phyloP scores from a whole-genome alignment of 2,329 filamentous ascomycete species.

The Cercospora brassicicola region DNA sequence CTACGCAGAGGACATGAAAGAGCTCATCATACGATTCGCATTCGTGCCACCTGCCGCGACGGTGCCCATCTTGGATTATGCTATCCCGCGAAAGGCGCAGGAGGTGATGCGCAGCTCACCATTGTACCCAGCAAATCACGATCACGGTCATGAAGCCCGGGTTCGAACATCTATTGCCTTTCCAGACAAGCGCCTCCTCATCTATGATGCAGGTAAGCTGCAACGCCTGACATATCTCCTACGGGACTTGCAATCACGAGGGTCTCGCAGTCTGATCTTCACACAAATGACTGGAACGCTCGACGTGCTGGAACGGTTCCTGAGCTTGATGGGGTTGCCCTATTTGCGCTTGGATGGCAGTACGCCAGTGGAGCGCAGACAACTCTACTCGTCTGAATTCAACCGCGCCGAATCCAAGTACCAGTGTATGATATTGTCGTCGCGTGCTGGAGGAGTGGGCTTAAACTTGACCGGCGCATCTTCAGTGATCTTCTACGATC shows the following conservation, averaged over 20 bases:
- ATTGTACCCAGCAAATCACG: conserved; percentile 53
- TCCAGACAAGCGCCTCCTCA: conserved; percentile 90
- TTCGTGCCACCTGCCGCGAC: conserved; percentile 90
- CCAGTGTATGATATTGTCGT: conserved; percentile 91
- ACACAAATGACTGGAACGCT: conserved; percentile 99
- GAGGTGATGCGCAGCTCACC: conserved; percentile 29
- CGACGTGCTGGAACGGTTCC: conserved; percentile 94
- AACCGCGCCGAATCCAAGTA: conserved; percentile 85
- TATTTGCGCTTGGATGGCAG: conserved; percentile 96
- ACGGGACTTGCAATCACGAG: conserved; percentile 80
- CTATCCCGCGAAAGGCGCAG: conserved; percentile 30
- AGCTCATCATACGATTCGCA: conserved; percentile 79
- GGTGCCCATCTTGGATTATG: conserved; percentile 50
- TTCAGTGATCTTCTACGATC: conserved; percentile 97
- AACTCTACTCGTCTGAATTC: conserved; percentile 93
- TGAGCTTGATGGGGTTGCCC: conserved; percentile 96
- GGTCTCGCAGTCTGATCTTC: conserved; percentile 94
- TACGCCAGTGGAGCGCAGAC: conserved; percentile 92
- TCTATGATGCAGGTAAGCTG: conserved; percentile 96
- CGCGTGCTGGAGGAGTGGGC: conserved; percentile 86
- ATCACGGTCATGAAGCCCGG: conserved; percentile 91
- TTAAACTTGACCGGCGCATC: conserved; percentile 97
- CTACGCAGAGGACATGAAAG: conserved; percentile 70
- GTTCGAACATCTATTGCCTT: conserved; percentile 95
- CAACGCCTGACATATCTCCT: conserved; percentile 85